Percentiles rank a stretch among this genome's conserved stretches.
These are phyloP conservation scores for Hymenoscyphus repandus DNA, from an alignment of 2,329 filamentous ascomycete species.

Conservation along the genomic window DNA sequence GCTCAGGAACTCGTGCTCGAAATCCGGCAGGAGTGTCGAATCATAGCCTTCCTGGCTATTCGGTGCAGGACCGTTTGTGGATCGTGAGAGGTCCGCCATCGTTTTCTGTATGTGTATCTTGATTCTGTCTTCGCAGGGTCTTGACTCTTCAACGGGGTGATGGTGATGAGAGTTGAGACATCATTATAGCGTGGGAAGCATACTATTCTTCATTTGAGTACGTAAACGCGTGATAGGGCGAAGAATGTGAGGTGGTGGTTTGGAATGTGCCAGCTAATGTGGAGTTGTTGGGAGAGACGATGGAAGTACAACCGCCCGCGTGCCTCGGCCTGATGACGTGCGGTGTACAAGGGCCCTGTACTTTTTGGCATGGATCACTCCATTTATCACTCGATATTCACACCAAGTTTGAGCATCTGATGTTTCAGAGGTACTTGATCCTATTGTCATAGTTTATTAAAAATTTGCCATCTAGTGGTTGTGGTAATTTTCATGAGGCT, in stretches of 20 bases:
- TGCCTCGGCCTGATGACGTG: conserved; percentile 13
- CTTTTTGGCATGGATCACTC: too few relatives aligned
- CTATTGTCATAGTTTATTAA: too few relatives aligned
- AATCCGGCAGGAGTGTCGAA: conserved; percentile 67
- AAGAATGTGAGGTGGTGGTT: conserved; percentile 1
- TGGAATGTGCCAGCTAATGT: conserved; percentile 4
- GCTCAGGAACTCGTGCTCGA: conserved; percentile 69
- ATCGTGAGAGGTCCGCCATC: conserved; percentile 31
- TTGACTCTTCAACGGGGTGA: background rate
- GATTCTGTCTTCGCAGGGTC: background rate
- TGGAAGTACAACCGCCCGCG: background rate
- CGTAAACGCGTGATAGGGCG: background rate
- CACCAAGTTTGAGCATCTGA: too few relatives aligned
- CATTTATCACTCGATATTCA: too few relatives aligned
- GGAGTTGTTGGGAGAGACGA: conserved; percentile 3
- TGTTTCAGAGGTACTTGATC: too few relatives aligned
- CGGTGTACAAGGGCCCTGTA: too few relatives aligned
- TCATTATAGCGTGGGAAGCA: background rate
- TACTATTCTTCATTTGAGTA: background rate
- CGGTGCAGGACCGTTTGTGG: conserved; percentile 49
- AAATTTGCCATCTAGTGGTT: too few relatives aligned
- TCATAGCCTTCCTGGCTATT: conserved; percentile 63
- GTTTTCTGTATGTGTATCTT: background rate
- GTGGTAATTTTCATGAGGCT: background rate
- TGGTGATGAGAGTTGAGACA: conserved; percentile 3